A percentile compares a stretch with the other conserved stretches of the same genome.
Evolutionary conservation across 306 rosid genomes (phyloP).

Genomic region (Biancaea sappan): DNA sequence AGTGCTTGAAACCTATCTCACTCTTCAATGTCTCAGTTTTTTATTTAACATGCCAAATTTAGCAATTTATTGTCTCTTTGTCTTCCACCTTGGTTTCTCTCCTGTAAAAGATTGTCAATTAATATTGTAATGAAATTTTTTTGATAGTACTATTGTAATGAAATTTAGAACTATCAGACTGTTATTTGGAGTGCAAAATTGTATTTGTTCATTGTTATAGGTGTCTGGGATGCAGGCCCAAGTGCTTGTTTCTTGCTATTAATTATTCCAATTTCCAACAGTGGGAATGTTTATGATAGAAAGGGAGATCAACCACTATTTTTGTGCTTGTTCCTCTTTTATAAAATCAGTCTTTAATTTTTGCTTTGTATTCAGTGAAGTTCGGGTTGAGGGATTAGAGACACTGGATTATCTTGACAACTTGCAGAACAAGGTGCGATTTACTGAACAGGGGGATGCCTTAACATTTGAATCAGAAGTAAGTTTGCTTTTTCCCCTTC

Average conservation of each 20-base stretch:
- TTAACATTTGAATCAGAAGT: constrained; percentile 96
- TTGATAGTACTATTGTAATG: constrained; percentile 12
- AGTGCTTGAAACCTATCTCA: constrained; percentile 26
- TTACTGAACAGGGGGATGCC: constrained; percentile 97
- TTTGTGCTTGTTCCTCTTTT: neutral
- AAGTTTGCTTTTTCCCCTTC: constrained; percentile 33
- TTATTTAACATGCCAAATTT: constrained; percentile 16
- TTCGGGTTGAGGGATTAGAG: constrained; percentile 97
- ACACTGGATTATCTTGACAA: constrained; percentile 95
- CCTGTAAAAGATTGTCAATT: neutral
- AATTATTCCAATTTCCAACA: constrained; percentile 22
- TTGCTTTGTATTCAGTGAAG: constrained; percentile 77
- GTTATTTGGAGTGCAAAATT: constrained; percentile 14
- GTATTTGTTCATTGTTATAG: constrained; percentile 12
- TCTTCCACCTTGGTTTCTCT: constrained; percentile 22
- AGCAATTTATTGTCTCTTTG: constrained; percentile 8
- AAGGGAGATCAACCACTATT: constrained; percentile 16
- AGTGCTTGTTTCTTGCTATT: neutral
- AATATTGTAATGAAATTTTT: constrained; percentile 12
- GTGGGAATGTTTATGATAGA: constrained; percentile 7
- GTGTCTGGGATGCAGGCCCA: neutral
- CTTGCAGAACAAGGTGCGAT: constrained; percentile 77
- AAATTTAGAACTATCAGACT: constrained; percentile 5
- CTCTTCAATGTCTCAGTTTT: constrained; percentile 6
- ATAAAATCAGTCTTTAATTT: too few relatives aligned